Evolutionary conservation across 306 rosid genomes (phyloP).

Genomic region (Vachellia pachyceras): DNA sequence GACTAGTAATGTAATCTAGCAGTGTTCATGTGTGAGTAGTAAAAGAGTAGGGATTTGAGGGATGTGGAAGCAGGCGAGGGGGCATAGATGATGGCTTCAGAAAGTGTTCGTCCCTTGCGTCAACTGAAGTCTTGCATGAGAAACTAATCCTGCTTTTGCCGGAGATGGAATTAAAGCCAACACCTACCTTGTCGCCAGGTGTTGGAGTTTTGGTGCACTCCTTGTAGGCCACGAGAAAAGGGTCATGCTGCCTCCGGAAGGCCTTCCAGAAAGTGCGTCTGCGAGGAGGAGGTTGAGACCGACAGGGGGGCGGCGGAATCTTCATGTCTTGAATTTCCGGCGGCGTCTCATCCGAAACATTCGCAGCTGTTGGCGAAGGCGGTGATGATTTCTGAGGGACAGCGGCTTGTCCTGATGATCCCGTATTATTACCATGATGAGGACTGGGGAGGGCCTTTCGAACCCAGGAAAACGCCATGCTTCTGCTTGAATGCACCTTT

Average conservation of each 20-base stretch:
- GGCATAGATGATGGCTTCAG: slow-evolving; percentile 38
- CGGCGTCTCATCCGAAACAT: neutral
- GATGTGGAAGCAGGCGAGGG: neutral
- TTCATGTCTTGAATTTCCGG: slow-evolving; percentile 26
- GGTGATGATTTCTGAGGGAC: slow-evolving; percentile 16
- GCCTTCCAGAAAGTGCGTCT: slow-evolving; percentile 67
- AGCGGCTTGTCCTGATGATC: neutral
- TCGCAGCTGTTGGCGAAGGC: neutral
- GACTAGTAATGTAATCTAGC: neutral
- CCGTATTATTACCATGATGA: neutral
- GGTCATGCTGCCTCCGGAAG: slow-evolving; percentile 62
- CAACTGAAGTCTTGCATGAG: slow-evolving; percentile 62
- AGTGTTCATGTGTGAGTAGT: neutral
- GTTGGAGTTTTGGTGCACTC: slow-evolving; percentile 68
- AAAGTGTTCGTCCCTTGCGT: slow-evolving; percentile 52
- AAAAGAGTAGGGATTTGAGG: neutral
- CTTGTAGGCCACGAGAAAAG: slow-evolving; percentile 79
- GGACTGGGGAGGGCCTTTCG: slow-evolving; percentile 47
- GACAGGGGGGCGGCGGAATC: slow-evolving; percentile 78
- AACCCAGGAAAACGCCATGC: slow-evolving; percentile 84
- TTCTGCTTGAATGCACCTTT: slow-evolving; percentile 64
- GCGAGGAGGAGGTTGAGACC: slow-evolving; percentile 41
- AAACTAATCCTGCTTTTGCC: slow-evolving; percentile 52
- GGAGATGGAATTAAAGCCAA: slow-evolving; percentile 23
- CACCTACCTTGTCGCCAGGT: slow-evolving; percentile 42